Evolutionary conservation across 805 yeast species (phyloP), one percentile per base, ranked within the genome.

Genomic region (Myxozyma mucilagina): DNA sequence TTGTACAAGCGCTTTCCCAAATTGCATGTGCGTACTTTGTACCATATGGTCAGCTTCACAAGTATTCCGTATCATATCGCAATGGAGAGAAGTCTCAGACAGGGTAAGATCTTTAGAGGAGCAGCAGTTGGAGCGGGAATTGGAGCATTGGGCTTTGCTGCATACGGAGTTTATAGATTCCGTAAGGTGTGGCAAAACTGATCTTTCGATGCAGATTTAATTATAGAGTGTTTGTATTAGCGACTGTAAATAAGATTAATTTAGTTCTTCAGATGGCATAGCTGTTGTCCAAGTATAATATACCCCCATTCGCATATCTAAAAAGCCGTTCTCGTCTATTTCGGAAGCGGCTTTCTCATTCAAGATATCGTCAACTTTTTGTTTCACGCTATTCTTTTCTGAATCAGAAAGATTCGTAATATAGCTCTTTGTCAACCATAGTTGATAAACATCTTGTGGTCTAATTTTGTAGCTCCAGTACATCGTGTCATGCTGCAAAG

Each of bases 41-140:
- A 92, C 73, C 86, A 96, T 9, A 91, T 92, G 97, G 89, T 92
- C 2, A 87, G 96, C 0, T 92, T 92, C 76, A 79, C 86, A 6
- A 97, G 92, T 71, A 86, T 91, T 38, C 78, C 87, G 9, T 92
- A 92, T 70, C 56, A 50, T n/a, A 38, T 41, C 14, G 69, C 68
- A 14, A 45, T 63, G 55, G 42, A 36, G 41, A 36, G 59, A 9
- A 55, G 56, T 14, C 18, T 34, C 35, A 20, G 50, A 13, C 67
- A 63, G 24, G 64, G 62, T 7, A 10, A 51, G 24, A 16, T 61
- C 31, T 63, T 63, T 20, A 14, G 44, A 8, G 53, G 57, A 6
- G 53, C 60, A n/a, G 41, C 29, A 24, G 7, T 29, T 14, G 58
- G 61, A 7, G 47, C 24, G 9, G 61, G 65, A 3, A 34, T 57